Percentiles rank a stretch among this genome's conserved stretches.
Evolutionary conservation across 2,329 filamentous ascomycete species (phyloP).

Genomic region (Pseudocercospora eumusae): DNA sequence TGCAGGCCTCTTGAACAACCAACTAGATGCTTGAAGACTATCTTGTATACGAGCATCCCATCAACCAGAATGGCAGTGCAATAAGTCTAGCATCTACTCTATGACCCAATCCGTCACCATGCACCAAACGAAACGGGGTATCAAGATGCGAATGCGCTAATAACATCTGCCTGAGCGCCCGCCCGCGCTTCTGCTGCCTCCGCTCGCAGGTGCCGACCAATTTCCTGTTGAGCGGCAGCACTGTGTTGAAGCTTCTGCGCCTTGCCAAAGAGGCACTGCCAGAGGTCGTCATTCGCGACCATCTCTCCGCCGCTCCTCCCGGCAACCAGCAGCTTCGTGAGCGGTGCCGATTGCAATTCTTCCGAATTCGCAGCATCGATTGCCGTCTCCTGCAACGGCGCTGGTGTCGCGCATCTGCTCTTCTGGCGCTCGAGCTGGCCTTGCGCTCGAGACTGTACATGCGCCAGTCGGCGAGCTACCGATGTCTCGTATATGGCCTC

Average conservation of each 20-base stretch:
- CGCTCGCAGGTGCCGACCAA: constrained; percentile 54
- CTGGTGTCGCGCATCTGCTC: constrained; percentile 34
- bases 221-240: constrained; percentile 42
- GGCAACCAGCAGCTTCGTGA: constrained; percentile 70
- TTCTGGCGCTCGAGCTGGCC: constrained; percentile 30
- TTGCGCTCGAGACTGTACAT: constrained; percentile 57
- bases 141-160: neutral
- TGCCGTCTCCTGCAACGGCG: constrained; percentile 52
- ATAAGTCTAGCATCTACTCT: neutral
- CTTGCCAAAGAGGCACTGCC: constrained; percentile 81
- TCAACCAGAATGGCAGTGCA: neutral
- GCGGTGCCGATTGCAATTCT: constrained; percentile 72
- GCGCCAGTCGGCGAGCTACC: constrained; percentile 73
- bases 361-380: constrained; percentile 83
- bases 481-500: constrained; percentile 88
- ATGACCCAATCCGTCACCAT: neutral
- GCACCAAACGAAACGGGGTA: neutral
- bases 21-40: neutral
- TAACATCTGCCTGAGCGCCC: constrained; percentile 1
- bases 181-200: constrained; percentile 54
- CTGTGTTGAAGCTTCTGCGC: constrained; percentile 34
- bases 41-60: neutral
- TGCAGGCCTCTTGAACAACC: neutral
- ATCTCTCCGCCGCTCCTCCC: constrained; percentile 74
- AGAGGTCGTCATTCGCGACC: constrained; percentile 76